Conservation (phyloP, 2,329 filamentous ascomycete genomes). For the Beauveria pseudobassiana region DNA sequence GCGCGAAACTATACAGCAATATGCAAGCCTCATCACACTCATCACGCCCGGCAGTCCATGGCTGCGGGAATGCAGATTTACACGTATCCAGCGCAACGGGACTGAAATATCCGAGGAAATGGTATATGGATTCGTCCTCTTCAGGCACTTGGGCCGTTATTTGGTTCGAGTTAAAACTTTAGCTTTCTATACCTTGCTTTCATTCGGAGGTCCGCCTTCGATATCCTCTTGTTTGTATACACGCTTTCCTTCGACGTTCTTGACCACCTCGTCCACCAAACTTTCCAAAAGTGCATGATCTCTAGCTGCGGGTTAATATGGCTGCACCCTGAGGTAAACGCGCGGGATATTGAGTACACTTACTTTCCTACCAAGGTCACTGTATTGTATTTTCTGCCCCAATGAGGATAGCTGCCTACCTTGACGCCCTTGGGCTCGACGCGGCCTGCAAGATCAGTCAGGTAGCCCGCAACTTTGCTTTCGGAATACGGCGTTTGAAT, state of each 20-base stretch:
- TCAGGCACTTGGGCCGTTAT: not conserved
- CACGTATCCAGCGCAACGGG: not conserved
- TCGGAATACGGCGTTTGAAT: slow-evolving; percentile 85
- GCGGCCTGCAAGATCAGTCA: slow-evolving; percentile 69
- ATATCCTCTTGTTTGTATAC: slow-evolving; percentile 62
- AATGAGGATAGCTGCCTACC: slow-evolving; percentile 90
- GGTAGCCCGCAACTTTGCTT: slow-evolving; percentile 73
- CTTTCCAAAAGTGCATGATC: slow-evolving; percentile 73
- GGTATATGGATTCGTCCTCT: not conserved
- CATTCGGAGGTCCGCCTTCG: slow-evolving; percentile 34
- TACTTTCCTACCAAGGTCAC: slow-evolving; percentile 73
- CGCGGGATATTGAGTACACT: slow-evolving; percentile 14
- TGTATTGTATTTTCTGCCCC: slow-evolving; percentile 81
- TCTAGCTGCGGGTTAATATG: slow-evolving; percentile 29
- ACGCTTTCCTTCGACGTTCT: slow-evolving; percentile 65
- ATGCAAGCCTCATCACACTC: slow-evolving; percentile 4
- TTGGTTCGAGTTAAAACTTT: not conserved
- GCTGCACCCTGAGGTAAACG: too few relatives aligned
- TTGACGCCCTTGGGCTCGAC: slow-evolving; percentile 75
- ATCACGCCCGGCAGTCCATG: not conserved
- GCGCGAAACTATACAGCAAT: not conserved
- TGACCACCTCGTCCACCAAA: slow-evolving; percentile 68
- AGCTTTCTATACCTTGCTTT: slow-evolving; percentile 8
- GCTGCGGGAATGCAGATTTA: not conserved
- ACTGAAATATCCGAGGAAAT: not conserved